These are phyloP conservation scores for Alternaria gansuensis DNA, from an alignment of 2,329 filamentous ascomycete genomes.

Conservation along the genomic window DNA sequence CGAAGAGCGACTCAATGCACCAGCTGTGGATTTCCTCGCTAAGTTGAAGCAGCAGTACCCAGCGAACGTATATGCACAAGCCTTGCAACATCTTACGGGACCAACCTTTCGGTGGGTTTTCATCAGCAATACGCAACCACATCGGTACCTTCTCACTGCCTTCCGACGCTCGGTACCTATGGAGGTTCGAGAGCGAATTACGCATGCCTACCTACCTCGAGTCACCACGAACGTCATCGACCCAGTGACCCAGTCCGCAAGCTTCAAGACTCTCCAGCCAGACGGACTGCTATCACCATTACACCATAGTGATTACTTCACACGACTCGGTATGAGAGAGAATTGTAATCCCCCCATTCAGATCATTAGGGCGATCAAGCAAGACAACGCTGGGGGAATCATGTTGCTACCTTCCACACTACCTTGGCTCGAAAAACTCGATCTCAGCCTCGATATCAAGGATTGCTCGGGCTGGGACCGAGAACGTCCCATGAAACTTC, in stretches of 20 bases:
- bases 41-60: neutral
- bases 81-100: neutral
- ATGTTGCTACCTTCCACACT: neutral
- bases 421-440: neutral
- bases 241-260: neutral
- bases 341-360: rapidly evolving
- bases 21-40: neutral
- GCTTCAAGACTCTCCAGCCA: rapidly evolving
- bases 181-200: neutral
- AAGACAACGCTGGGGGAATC: neutral
- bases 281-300: rapidly evolving
- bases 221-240: neutral
- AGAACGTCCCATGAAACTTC: too few relatives aligned
- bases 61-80: neutral
- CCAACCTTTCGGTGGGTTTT: neutral
- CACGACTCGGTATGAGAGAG: neutral
- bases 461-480: neutral
- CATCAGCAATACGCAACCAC: neutral
- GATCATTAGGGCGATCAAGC: neutral
- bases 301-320: neutral
- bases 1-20: neutral
- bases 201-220: neutral
- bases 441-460: neutral
- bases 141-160: neutral
- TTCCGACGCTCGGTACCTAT: neutral